Evolutionary conservation across 1,284 basidiomycete genomes (phyloP), one percentile per base, ranked within the genome.

Genomic region (Cryptococcus sp.): DNA sequence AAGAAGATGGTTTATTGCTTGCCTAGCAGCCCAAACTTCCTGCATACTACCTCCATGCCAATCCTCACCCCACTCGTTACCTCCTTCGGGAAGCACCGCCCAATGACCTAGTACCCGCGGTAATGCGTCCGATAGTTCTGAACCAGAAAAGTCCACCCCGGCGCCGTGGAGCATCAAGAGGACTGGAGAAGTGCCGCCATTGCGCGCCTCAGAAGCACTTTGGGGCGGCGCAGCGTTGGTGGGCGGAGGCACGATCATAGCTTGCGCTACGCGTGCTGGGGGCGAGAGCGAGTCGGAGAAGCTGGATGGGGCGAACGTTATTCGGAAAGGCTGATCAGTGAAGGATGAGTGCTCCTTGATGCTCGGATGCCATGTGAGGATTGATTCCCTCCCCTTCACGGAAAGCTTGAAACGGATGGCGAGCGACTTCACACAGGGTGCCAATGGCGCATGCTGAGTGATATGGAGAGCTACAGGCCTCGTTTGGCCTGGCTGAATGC

Each of bases 31-130:
- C 75, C 72, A 74, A 19, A 66, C 70, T 54, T 76, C 74, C 3
- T 47, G 56, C 68, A 75, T 69, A 55, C 71, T 73, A 4, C 66
- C 70, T 5, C 76, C 77, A 54, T 78, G 77, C 76, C 76, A 78
- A 57, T 78, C 78, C 58, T 78, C 74, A 5, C 78, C 77, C 78
- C 78, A 79, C 45, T 74, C 74, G 38, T 68, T 78, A 52, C 66
- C 67, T 1, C 78, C 77, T 5, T 72, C 73, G 0, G 74, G 72
- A 17, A 77, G 62, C 2, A 78, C 62, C 0, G 72, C 68, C 75
- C 77, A 79, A 2, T 56, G 55, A 11, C 56, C 67, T 0, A 56
- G 58, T 1, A 65, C 39, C 1, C 27, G 27, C 0, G 72, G 74
- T 20, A 76, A 68, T 0, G 69, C 66, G 0, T 63, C 60, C 1